Percentiles rank a stretch among this genome's conserved stretches.
These are phyloP conservation scores for Dactylellina sp. DNA, from an alignment of 2,329 filamentous ascomycete genomes.

Conservation along the genomic window DNA sequence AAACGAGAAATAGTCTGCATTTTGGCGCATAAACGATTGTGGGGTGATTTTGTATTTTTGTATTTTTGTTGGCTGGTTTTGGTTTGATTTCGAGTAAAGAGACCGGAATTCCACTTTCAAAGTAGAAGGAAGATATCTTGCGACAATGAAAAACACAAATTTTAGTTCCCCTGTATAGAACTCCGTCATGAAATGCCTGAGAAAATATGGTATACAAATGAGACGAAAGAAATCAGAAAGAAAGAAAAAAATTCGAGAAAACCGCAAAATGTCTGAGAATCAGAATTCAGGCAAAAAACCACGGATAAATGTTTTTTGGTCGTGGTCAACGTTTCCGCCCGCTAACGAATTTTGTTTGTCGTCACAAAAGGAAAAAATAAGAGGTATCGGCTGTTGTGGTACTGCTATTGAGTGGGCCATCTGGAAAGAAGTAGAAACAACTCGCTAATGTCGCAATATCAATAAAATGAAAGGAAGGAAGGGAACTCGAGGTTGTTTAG, in stretches of 20 bases:
- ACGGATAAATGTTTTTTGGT: conserved; percentile 26
- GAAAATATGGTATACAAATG: conserved; percentile 48
- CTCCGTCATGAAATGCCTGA: conserved; percentile 55
- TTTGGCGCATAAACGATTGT: neutral
- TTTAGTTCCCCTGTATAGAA: conserved; percentile 46
- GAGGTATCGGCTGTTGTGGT: conserved; percentile 31
- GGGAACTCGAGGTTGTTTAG: conserved; percentile 28
- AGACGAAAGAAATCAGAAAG: conserved; percentile 21
- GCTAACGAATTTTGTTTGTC: conserved; percentile 33
- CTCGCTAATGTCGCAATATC: conserved; percentile 55
- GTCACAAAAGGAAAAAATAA: conserved; percentile 24
- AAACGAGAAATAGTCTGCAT: conserved; percentile 27
- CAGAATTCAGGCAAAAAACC: conserved; percentile 31
- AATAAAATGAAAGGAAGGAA: conserved; percentile 25
- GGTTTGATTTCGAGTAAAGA: neutral
- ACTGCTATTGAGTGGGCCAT: conserved; percentile 36
- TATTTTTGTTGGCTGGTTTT: no score
- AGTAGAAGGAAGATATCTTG: conserved; percentile 24
- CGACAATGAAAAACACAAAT: conserved; percentile 26
- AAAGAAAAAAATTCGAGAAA: conserved; percentile 17
- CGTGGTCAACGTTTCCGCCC: conserved; percentile 47
- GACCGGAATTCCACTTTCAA: conserved; percentile 36
- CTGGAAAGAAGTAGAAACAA: conserved; percentile 32
- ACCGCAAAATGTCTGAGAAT: conserved; percentile 5
- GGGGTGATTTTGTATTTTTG: neutral